Conservation (phyloP, 331 rosid species). For the Stylosanthes scabra region DNA sequence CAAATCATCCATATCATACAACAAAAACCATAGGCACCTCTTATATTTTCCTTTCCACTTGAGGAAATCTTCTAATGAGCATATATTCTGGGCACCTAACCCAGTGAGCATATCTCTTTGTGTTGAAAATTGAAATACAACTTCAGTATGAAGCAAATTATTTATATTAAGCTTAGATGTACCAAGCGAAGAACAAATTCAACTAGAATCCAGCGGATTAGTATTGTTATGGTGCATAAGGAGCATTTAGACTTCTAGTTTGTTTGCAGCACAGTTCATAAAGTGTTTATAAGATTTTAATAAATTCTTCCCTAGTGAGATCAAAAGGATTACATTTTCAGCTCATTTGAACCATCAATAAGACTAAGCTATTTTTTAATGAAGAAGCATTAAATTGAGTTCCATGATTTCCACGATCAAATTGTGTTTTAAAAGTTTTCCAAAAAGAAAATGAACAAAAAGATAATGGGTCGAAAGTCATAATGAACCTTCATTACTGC, state of each 20-base stretch:
- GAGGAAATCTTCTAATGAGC: conserved; percentile 17
- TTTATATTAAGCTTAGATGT: conserved; percentile 13
- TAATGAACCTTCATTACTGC: conserved; percentile 90
- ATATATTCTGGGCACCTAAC: conserved; percentile 22
- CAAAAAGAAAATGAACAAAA: background rate
- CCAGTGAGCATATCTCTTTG: conserved; percentile 14
- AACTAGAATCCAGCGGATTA: background rate
- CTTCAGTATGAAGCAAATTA: conserved; percentile 23
- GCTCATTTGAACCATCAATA: background rate
- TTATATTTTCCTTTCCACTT: conserved; percentile 11
- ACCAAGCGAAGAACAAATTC: background rate
- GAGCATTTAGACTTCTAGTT: conserved; percentile 20
- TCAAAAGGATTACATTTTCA: background rate
- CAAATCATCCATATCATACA: conserved; percentile 36
- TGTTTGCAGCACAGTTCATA: background rate
- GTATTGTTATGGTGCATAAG: conserved; percentile 12
- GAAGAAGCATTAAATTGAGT: background rate
- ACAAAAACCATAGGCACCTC: conserved; percentile 20
- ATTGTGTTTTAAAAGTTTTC: conserved; percentile 22
- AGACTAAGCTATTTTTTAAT: background rate
- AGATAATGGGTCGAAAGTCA: conserved; percentile 31
- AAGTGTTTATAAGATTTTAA: background rate
- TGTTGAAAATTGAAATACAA: conserved; percentile 27
- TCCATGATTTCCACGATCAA: conserved; percentile 33
- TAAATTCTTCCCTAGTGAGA: background rate